phyloP scores from a whole-genome alignment of 2,329 filamentous ascomycete genomes.

The Trichoderma hamatum region DNA sequence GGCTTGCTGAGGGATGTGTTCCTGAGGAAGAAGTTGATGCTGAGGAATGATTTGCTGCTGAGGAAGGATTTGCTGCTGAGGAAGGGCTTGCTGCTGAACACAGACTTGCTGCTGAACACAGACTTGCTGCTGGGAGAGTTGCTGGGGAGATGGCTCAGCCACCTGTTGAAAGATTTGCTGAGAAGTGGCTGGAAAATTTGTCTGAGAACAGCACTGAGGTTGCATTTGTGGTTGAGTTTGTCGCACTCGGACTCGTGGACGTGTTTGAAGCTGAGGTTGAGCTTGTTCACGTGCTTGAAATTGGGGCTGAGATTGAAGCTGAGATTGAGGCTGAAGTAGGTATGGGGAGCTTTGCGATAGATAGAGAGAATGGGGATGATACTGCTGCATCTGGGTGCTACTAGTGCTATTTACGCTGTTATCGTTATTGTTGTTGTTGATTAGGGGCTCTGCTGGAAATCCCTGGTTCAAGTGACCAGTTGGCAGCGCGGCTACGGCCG shows the following conservation, averaged over 20 bases:
- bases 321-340: background rate
- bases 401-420: background rate
- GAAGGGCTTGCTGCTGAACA: background rate
- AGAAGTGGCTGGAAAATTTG: background rate
- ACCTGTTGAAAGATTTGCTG: background rate
- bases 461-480: background rate
- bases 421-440: background rate
- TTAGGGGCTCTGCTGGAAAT: background rate
- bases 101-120: background rate
- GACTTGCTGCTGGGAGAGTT: background rate
- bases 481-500: background rate
- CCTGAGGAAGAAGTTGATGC: too few species aligned
- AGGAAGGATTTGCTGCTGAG: too few species aligned
- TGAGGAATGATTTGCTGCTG: background rate
- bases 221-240: background rate
- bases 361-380: background rate
- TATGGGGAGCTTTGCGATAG: background rate
- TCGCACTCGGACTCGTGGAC: background rate
- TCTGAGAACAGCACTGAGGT: background rate
- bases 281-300: background rate
- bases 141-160: background rate
- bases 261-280: background rate
- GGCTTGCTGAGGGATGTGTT: background rate
- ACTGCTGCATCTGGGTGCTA: background rate
- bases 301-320: background rate